Evolutionary conservation across 306 rosid species (phyloP).

Genomic region (Cicer judaicum): DNA sequence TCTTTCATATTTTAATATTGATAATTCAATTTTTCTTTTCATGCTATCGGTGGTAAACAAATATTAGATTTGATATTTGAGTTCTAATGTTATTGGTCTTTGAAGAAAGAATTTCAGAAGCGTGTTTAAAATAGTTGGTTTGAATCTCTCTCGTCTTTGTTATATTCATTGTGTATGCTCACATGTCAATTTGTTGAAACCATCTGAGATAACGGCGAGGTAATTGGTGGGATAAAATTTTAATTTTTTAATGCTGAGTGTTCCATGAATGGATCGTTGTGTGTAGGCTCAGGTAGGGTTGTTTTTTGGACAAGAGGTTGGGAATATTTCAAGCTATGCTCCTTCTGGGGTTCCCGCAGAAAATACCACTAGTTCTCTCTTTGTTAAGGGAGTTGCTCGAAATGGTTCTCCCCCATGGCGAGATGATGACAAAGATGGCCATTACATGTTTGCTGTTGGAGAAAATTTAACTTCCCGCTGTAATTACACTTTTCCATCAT

Average conservation of each 20-base stretch:
- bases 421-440: constrained; percentile 99
- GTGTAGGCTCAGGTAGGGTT: constrained; percentile 99
- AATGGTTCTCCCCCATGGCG: constrained; percentile 98
- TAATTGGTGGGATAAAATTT: constrained; percentile 25
- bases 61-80: background rate
- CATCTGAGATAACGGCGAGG: constrained; percentile 40
- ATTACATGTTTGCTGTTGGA: constrained; percentile 97
- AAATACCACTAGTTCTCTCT: constrained; percentile 65
- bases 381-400: constrained; percentile 80
- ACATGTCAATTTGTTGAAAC: background rate
- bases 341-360: constrained; percentile 75
- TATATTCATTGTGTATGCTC: background rate
- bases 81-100: background rate
- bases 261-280: constrained; percentile 89
- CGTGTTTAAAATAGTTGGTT: background rate
- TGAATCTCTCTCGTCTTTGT: background rate
- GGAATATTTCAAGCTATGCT: constrained; percentile 84
- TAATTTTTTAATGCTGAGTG: constrained; percentile 51
- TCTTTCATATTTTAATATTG: background rate
- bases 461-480: constrained; percentile 99
- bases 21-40: background rate
- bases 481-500: constrained; percentile 79
- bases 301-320: constrained; percentile 96
- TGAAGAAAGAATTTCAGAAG: background rate
- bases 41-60: background rate